Base-by-base conservation (phyloP, 1,139 yeast species). In the Martiniozyma asiatica region DNA sequence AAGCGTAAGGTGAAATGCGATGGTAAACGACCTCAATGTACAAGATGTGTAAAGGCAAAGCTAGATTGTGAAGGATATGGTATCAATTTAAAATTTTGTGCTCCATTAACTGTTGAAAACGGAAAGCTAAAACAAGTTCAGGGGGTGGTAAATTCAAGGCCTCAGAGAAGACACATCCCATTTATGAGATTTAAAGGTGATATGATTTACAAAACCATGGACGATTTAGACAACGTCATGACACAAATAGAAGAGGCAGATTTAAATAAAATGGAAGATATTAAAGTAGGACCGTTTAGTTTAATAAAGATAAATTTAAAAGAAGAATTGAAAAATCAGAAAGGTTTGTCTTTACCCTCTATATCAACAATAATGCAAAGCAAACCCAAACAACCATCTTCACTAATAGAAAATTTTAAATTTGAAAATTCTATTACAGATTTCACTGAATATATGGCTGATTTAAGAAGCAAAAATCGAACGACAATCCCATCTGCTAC, bases 171-270 rank as follows among this genome's bases (percentile, higher is more conserved):
- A 37, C 68, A 69, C 37, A 73, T 79, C 17, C 85, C 69, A 2
- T 77, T 78, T 47, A 92, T 82, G 23, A 63, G 57, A 29, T 84
- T 85, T 39, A 54, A 59, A 54, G 69, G 66, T 29, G 15, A 14
- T 2, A 58, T 56, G 47, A 66, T 66, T 3, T 82, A 80, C 47
- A 64, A 63, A 24, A 74, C 74, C 15, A 76, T 81, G 45, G 82
- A 79, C 17, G 94, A 81, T 29, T 70, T 84, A 68, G 94, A 84
- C n/a, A n/a, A n/a, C n/a, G n/a, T n/a, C n/a, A n/a, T n/a, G n/a
- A n/a, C n/a, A n/a, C n/a, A n/a, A n/a, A n/a, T n/a, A n/a, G n/a
- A n/a, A n/a, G n/a, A n/a, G 47, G 58, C 63, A 26, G 82, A 77
- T 43, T 55, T 84, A 30, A 66, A 73, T 8, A 52, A 63, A 8